phyloP scores from a whole-genome alignment of 176 grass and related monocot species.

The Zea luxurians region DNA sequence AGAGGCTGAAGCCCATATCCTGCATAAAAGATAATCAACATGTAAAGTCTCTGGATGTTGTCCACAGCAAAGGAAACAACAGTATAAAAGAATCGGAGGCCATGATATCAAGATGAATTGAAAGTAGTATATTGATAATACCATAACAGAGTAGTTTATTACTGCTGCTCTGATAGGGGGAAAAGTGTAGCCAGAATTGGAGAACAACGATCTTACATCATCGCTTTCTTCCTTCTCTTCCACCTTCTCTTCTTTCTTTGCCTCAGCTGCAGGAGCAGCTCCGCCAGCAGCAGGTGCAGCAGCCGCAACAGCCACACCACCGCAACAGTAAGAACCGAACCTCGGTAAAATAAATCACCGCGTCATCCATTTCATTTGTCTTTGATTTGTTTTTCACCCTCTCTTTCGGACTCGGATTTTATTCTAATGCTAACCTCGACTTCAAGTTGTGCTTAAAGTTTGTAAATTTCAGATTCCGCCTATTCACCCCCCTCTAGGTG shows the following conservation, averaged over 20 bases:
- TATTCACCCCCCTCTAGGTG: too few relatives aligned
- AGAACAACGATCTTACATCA: constrained; percentile 41
- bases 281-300: constrained; percentile 21
- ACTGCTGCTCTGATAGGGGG: not conserved
- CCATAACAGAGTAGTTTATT: not conserved
- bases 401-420: too few relatives aligned
- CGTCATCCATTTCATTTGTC: too few relatives aligned
- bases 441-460: too few relatives aligned
- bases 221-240: constrained; percentile 70
- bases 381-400: too few relatives aligned
- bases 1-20: constrained; percentile 61
- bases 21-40: constrained; percentile 20
- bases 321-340: too few relatives aligned
- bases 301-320: constrained; percentile 25
- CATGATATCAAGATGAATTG: too few relatives aligned
- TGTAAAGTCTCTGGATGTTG: not conserved
- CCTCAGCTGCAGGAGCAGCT: constrained; percentile 44
- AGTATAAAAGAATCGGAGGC: not conserved
- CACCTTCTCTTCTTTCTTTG: constrained; percentile 62
- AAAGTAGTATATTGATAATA: not conserved
- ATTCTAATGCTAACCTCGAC: too few relatives aligned
- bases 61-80: not conserved
- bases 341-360: too few relatives aligned
- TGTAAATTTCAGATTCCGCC: too few relatives aligned
- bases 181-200: not conserved